A percentile compares a stretch with the other conserved stretches of the same genome.
These are phyloP conservation scores for Beauveria brongniartii DNA, from an alignment of 2,329 filamentous ascomycete genomes.

Conservation along the genomic window DNA sequence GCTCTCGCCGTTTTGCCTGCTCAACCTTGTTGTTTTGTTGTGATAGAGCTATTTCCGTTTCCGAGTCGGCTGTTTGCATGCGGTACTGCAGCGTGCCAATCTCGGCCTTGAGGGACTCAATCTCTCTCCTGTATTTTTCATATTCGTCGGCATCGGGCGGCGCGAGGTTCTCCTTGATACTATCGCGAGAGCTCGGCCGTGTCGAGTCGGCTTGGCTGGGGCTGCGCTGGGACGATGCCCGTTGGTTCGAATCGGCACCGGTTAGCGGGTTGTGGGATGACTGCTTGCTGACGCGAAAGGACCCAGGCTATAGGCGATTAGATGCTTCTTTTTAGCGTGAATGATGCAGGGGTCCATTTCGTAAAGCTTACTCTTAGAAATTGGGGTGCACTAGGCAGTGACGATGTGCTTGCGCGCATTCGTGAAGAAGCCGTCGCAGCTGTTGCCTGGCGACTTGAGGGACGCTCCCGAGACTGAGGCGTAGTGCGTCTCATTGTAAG, in stretches of 20 bases:
- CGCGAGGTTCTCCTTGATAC: slow-evolving; percentile 51
- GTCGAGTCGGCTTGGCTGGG: slow-evolving; percentile 32
- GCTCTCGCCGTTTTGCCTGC: slow-evolving; percentile 70
- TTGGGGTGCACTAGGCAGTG: slow-evolving; percentile 26
- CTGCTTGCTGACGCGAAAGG: slow-evolving; percentile 43
- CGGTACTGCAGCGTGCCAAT: slow-evolving; percentile 83
- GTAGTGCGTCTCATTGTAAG: slow-evolving; percentile 26
- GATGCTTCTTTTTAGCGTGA: neutral
- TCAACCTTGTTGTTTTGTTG: slow-evolving; percentile 78
- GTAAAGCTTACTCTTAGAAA: slow-evolving; percentile 17
- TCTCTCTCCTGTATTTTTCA: slow-evolving; percentile 47
- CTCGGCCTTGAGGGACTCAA: slow-evolving; percentile 81
- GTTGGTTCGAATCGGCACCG: slow-evolving; percentile 36
- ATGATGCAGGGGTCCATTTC: neutral
- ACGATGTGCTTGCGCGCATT: slow-evolving; percentile 29
- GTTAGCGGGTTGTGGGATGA: slow-evolving; percentile 53
- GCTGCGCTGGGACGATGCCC: slow-evolving; percentile 35
- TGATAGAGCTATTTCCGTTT: slow-evolving; percentile 70
- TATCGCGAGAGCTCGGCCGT: slow-evolving; percentile 45
- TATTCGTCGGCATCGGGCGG: slow-evolving; percentile 52
- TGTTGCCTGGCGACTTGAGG: slow-evolving; percentile 22
- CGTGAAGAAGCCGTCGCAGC: slow-evolving; percentile 22
- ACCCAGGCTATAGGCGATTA: slow-evolving; percentile 14
- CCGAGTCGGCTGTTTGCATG: slow-evolving; percentile 77
- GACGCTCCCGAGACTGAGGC: slow-evolving; percentile 24